phyloP scores from a whole-genome alignment of 2,329 filamentous ascomycete species.

The Botryotinia convoluta region DNA sequence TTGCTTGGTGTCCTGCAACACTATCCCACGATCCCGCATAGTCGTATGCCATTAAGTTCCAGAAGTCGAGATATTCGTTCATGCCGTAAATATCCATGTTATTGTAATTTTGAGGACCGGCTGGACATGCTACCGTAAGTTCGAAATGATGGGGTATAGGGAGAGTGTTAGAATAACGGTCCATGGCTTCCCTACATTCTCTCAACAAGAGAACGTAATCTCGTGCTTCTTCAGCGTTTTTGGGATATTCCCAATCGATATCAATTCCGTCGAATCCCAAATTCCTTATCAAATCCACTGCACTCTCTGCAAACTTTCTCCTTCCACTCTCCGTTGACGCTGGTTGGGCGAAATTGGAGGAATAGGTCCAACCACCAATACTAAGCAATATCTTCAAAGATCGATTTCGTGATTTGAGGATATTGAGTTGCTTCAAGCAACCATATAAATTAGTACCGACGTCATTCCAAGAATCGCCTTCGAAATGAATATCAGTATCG shows the following conservation, averaged over 20 bases:
- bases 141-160: conserved; percentile 51
- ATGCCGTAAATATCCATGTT: conserved; percentile 62
- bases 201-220: conserved; percentile 59
- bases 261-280: conserved; percentile 74
- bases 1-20: conserved; percentile 73
- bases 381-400: conserved; percentile 82
- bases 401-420: conserved; percentile 77
- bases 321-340: conserved; percentile 70
- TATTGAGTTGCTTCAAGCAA: conserved; percentile 81
- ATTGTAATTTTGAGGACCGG: conserved; percentile 59
- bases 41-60: conserved; percentile 88
- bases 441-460: conserved; percentile 80
- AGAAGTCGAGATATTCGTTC: conserved; percentile 68
- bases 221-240: conserved; percentile 52
- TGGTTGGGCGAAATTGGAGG: conserved; percentile 74
- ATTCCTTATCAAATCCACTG: conserved; percentile 74
- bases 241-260: conserved; percentile 68
- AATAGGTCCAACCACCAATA: conserved; percentile 93
- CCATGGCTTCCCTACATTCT: conserved; percentile 55
- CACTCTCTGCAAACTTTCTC: conserved; percentile 67
- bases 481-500: conserved; percentile 50
- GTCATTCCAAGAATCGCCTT: conserved; percentile 68
- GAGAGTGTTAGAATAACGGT: conserved; percentile 51
- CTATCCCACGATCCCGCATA: conserved; percentile 80
- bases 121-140: conserved; percentile 62